phyloP scores from a whole-genome alignment of 352 stramenopile genomes.

The Globisporangium yorkense region DNA sequence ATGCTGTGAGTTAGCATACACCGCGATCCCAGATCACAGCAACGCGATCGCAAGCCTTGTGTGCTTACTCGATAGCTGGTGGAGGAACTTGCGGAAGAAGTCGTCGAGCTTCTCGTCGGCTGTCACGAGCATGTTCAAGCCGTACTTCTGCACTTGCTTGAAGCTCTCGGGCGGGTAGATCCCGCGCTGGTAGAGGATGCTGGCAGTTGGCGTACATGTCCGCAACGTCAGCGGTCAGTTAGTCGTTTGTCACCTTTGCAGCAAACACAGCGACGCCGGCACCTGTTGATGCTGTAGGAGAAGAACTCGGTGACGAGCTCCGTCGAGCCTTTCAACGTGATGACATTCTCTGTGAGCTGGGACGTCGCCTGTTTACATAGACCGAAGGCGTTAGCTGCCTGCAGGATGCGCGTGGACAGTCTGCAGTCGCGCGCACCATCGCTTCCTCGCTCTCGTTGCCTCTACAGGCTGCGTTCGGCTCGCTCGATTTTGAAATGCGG shows the following conservation, averaged over 20 bases:
- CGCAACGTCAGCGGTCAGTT: background rate
- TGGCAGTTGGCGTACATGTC: constrained; percentile 17
- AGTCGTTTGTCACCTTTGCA: constrained; percentile 1
- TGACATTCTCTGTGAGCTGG: constrained; percentile 89
- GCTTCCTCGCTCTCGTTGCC: background rate
- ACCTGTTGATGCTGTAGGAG: constrained; percentile 98
- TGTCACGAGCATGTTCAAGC: constrained; percentile 97
- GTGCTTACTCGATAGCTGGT: constrained; percentile 81
- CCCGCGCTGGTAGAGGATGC: constrained; percentile 93
- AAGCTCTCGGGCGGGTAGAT: constrained; percentile 99
- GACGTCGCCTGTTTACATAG: constrained; percentile 38
- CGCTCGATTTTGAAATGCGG: background rate
- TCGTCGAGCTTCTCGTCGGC: constrained; percentile 93
- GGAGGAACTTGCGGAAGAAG: constrained; percentile 95
- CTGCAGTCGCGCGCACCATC: background rate
- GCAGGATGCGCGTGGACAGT: background rate
- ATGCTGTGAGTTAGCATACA: background rate
- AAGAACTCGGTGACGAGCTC: constrained; percentile 99
- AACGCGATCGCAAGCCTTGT: background rate
- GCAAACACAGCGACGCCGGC: constrained; percentile 3
- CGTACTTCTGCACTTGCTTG: constrained; percentile 96
- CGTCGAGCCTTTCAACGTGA: constrained; percentile 98
- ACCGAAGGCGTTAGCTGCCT: background rate
- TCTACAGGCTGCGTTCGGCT: too few species aligned
- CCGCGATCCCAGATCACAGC: background rate